Evolutionary conservation across 73 alveolate genomes (phyloP), one percentile per base, ranked within the genome.

Genomic region (Blepharisma japonicum): DNA sequence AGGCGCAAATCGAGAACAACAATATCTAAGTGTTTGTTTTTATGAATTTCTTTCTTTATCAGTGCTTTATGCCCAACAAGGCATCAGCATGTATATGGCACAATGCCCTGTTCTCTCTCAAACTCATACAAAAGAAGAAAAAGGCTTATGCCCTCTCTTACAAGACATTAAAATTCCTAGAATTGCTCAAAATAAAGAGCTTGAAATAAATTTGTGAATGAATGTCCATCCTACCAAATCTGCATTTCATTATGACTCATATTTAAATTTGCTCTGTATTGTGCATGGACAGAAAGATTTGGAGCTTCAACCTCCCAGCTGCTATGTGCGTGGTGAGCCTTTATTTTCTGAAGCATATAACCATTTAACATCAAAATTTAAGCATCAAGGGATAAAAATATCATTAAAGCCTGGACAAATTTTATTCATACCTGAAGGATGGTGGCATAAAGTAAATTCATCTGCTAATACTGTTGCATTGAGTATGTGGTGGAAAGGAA

Each of bases 341-440:
- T 9, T 70, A 2, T 9, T 38, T 39, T 18, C 32, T 70, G 56
- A 70, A n/a, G 1, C 61, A 14, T n/a, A 47, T 18, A 70, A 70
- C 46, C 66, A 70, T 4, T 9, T 54, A n/a, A 8, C 32, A 38
- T 39, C 21, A n/a, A 4, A 45, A 7, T n/a, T n/a, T 8, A 70
- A 32, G 42, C 42, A 23, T 2, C 55, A 11, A 45, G 68, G 14
- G 2, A 14, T 2, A 14, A 14, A 11, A 14, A 54, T 70, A 7
- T 7, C 20, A 9, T 39, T 70, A n/a, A 45, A 45, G 61, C 20
- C 20, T n/a, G 80, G 80, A 70, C 71, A 70, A 9, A n/a, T 39
- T 70, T 47, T 70, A 45, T 70, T n/a, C 5, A 47, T 70, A 70
- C 80, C 80, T 70, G 80, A 70, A 45, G 80, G 80, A 39, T 70